Evolutionary conservation across 1,139 yeast species (phyloP).

Genomic region (Casaregolazyma suthepensis): DNA sequence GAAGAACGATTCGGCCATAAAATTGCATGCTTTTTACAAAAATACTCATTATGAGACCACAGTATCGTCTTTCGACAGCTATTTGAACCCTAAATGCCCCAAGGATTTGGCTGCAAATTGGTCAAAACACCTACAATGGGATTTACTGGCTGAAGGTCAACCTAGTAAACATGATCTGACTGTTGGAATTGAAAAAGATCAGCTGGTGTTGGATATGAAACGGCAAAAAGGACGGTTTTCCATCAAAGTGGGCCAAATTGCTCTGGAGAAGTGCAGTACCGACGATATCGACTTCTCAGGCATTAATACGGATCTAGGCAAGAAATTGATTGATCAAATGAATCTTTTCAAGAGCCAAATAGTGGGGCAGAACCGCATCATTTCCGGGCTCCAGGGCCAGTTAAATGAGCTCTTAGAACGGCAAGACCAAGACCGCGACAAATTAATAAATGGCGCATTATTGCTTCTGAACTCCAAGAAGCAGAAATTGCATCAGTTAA

Average conservation of each 20-base stretch:
- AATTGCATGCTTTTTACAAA: not conserved
- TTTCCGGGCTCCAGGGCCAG: constrained; percentile 9
- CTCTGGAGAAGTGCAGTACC: not conserved
- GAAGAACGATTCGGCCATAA: not conserved
- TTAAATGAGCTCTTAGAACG: constrained; percentile 13
- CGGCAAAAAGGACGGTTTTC: not conserved
- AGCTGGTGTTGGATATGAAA: not conserved
- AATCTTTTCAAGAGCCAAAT: not conserved
- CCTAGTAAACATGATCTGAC: not conserved
- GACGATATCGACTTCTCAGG: not conserved
- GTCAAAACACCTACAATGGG: not conserved
- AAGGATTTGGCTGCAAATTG: not conserved
- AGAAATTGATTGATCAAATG: not conserved
- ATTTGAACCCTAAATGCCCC: constrained; percentile 1
- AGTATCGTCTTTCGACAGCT: not conserved
- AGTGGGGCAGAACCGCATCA: not conserved
- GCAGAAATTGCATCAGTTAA: constrained; percentile 13
- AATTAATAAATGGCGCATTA: constrained; percentile 13
- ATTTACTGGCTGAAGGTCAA: constrained; percentile 2
- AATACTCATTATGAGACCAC: not conserved
- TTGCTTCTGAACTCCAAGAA: constrained; percentile 16
- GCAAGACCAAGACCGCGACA: constrained; percentile 14
- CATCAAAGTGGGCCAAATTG: not conserved
- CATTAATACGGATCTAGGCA: not conserved
- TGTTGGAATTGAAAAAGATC: not conserved